Percentiles rank a stretch among this genome's conserved stretches.
Evolutionary conservation across 2,329 filamentous ascomycete genomes (phyloP).

Genomic region (Penicillium glabrum): DNA sequence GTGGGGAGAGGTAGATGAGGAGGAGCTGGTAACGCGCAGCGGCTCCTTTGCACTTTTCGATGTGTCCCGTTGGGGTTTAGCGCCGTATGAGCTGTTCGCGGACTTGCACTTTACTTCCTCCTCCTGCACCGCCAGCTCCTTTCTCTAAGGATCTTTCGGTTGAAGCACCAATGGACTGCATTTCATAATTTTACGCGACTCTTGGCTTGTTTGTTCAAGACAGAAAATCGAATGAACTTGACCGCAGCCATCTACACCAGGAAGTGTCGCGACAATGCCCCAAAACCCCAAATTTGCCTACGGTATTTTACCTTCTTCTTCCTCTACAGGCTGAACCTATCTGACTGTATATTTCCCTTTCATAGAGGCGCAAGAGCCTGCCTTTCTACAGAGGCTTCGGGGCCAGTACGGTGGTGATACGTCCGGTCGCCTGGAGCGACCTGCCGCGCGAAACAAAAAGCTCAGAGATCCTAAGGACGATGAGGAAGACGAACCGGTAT

Average conservation of each 20-base stretch:
- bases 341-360: background rate
- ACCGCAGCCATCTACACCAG: constrained; percentile 8
- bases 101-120: background rate
- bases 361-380: constrained; percentile 43
- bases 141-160: background rate
- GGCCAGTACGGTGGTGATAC: constrained; percentile 35
- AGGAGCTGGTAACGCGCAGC: constrained; percentile 28
- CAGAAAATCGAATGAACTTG: constrained; percentile 8
- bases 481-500: constrained; percentile 45
- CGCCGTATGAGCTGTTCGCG: constrained; percentile 25
- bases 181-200: constrained; percentile 2
- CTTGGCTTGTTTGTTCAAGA: background rate
- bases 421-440: constrained; percentile 38
- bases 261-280: constrained; percentile 29
- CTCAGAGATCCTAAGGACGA: constrained; percentile 33
- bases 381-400: constrained; percentile 44
- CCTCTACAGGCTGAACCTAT: background rate
- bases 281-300: constrained; percentile 47
- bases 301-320: constrained; percentile 27
- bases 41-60: constrained; percentile 40
- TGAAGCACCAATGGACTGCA: constrained; percentile 2
- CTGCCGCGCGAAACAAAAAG: constrained; percentile 37
- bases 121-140: background rate
- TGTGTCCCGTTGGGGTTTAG: constrained; percentile 35
- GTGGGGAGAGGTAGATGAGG: constrained; percentile 22